phyloP scores from a whole-genome alignment of 2,329 filamentous ascomycete genomes.

The Colletotrichum camelliae region DNA sequence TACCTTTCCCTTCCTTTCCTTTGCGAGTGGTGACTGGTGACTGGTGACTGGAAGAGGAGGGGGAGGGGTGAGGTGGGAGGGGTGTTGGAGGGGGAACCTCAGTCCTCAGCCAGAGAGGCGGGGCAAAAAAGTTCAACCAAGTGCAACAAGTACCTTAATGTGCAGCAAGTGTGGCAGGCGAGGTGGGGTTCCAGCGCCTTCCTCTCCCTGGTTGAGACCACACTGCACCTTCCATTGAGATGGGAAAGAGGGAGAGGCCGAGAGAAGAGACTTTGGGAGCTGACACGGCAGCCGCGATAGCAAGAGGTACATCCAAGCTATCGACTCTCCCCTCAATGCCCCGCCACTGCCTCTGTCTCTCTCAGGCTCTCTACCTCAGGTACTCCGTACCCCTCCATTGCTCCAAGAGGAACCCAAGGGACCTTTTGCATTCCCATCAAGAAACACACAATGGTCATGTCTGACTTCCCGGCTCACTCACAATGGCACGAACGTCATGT shows the following conservation, averaged over 20 bases:
- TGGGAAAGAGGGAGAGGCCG: not conserved
- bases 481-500: not conserved
- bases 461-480: not conserved
- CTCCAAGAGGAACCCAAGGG: not conserved
- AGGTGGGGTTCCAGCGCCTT: conserved; percentile 8
- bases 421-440: not conserved
- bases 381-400: too few relatives aligned
- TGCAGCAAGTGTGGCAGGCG: conserved; percentile 13
- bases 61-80: not conserved
- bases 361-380: too few relatives aligned
- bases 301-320: not conserved
- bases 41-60: not conserved
- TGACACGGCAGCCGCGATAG: not conserved
- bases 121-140: conserved; percentile 19
- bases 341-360: too few relatives aligned
- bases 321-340: not conserved
- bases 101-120: not conserved
- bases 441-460: not conserved
- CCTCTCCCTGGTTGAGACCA: not conserved
- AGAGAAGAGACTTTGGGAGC: not conserved
- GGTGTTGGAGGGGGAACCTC: not conserved
- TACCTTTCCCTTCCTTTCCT: not conserved
- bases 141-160: not conserved
- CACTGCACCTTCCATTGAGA: not conserved
- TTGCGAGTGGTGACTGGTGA: not conserved